Conservation (phyloP, 1,284 basidiomycete species). For the Tausonia pullulans region DNA sequence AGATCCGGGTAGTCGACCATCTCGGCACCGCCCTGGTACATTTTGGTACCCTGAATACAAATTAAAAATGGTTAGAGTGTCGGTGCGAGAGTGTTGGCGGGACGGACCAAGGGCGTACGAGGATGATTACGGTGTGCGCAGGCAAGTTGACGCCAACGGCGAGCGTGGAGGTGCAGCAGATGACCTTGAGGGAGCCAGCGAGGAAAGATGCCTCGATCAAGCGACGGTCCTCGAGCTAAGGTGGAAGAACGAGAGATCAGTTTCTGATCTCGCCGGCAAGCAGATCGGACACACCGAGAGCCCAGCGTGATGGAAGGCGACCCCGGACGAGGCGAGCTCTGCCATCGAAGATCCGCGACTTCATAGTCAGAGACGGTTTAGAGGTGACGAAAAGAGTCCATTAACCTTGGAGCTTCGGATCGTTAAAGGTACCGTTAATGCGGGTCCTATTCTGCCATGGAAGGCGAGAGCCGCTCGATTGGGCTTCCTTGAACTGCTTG, state of each 20-base stretch:
- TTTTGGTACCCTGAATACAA: conserved; percentile 31
- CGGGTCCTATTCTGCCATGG: conserved; percentile 50
- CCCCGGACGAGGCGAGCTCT: conserved; percentile 29
- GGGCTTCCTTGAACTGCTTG: conserved; percentile 54
- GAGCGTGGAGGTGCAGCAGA: conserved; percentile 38
- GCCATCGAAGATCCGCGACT: conserved; percentile 12
- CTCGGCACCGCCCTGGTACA: conserved; percentile 24
- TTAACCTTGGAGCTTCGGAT: conserved; percentile 1
- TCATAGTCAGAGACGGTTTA: conserved; percentile 24
- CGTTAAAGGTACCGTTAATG: background rate
- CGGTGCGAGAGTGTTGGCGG: background rate
- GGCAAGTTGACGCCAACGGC: conserved; percentile 44
- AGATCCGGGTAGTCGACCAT: conserved; percentile 35
- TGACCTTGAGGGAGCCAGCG: conserved; percentile 31
- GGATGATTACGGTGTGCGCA: conserved; percentile 36
- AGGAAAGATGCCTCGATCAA: conserved; percentile 38
- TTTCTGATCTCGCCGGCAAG: no score
- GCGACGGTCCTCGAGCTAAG: conserved; percentile 31
- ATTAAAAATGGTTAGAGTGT: conserved; percentile 15
- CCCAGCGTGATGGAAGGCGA: conserved; percentile 44
- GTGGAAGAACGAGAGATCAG: background rate
- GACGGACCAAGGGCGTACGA: background rate
- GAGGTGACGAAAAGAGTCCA: background rate
- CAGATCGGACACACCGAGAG: conserved; percentile 25
- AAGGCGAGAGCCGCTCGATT: conserved; percentile 41